Evolutionary conservation across 768 basidiomycete species (phyloP), one percentile per base, ranked within the genome.

Genomic region (Butyriboletus loyo): DNA sequence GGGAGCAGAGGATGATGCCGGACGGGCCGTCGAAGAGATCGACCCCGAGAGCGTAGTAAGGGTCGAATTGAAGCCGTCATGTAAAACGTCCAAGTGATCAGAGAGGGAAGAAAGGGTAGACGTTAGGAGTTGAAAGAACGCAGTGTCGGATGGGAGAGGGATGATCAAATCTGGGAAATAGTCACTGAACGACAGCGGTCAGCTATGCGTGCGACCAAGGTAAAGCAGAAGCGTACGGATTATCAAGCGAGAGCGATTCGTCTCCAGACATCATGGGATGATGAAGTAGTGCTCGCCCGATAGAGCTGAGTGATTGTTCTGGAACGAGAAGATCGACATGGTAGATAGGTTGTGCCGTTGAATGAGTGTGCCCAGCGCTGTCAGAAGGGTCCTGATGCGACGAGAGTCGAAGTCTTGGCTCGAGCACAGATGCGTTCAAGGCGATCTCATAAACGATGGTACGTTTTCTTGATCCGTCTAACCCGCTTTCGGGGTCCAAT

Each of bases 121-220:
- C 1, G 79, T 80, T 45, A 97, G 79, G 25, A 90, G 77, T 21
- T 82, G 77, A 68, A 92, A 89, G 73, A 98, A 97, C 3, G 82
- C 81, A 13, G 80, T 75, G 63, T 95, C 92, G 31, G 89, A 84
- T n/a, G 78, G 76, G 7, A 97, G 81, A 3, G 89, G 86, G 32
- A 96, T 86, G 46, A 90, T 76, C 7, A 92, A 65, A 61, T 93
- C 87, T 8, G 72, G 61, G 15, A 45, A 27, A 31, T 34, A 41
- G 48, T 49, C 45, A 11, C 55, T 60, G 24, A 17, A 37, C 1
- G 19, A 32, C 13, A 5, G 17, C 5, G 32, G 36, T 66, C 14
- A 62, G 55, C 3, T 11, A 6, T 7, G 32, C 11, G 11, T 15
- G 25, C 0, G 19, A 46, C 11, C 6, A 6, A 10, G 50, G 11